A percentile compares a stretch with the other conserved stretches of the same genome.
phyloP scores from a whole-genome alignment of 352 stramenopile species.

The Globisporangium cederbergense region DNA sequence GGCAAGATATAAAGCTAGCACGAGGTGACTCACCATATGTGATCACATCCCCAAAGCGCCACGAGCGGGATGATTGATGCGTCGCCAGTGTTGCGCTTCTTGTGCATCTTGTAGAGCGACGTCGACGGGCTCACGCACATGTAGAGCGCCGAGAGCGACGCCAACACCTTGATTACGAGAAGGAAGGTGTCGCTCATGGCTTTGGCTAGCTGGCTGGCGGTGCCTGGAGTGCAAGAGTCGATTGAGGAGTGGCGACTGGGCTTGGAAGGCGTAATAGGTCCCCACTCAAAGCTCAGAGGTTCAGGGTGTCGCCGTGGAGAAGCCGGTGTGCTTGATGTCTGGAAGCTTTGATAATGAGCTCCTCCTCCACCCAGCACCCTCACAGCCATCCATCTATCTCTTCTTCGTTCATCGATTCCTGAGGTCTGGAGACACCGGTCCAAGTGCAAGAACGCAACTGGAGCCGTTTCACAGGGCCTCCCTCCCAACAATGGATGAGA shows the following conservation, averaged over 20 bases:
- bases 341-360: not conserved
- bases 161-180: slow-evolving; percentile 51
- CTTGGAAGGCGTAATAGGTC: no score
- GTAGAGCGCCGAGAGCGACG: slow-evolving; percentile 65
- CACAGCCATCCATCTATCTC: not conserved
- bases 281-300: not conserved
- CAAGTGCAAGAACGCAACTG: not conserved
- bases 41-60: slow-evolving; percentile 63
- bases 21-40: slow-evolving; percentile 50
- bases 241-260: not conserved
- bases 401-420: not conserved
- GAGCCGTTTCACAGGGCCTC: not conserved
- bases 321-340: not conserved
- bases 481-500: not conserved
- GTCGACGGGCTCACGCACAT: slow-evolving; percentile 67
- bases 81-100: slow-evolving; percentile 33
- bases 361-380: not conserved
- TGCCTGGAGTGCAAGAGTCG: not conserved
- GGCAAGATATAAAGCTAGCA: not conserved
- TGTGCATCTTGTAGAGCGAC: slow-evolving; percentile 51
- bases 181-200: slow-evolving; percentile 27
- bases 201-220: not conserved
- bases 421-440: no score
- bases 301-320: not conserved
- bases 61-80: slow-evolving; percentile 53